Percentiles rank a stretch among this genome's conserved stretches.
phyloP scores from a whole-genome alignment of 148 eudicot species.

The Vaccinium macrocarpon region DNA sequence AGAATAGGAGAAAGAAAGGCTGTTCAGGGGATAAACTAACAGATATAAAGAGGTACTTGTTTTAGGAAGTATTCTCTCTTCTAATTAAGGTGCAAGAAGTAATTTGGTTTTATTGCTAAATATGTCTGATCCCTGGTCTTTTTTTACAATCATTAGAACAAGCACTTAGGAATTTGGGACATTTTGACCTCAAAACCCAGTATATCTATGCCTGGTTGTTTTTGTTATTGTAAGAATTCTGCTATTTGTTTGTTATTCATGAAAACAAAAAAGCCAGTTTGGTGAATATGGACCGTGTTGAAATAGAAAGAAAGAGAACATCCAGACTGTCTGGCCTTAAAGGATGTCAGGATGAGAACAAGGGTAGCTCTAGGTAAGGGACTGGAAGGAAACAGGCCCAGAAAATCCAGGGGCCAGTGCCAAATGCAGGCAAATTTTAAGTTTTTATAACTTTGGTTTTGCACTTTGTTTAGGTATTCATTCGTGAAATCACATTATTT shows the following conservation, averaged over 20 bases:
- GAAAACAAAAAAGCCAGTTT: not conserved
- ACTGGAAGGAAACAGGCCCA: not conserved
- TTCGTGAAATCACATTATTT: too few species aligned
- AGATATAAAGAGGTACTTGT: conserved; percentile 54
- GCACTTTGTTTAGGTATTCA: not conserved
- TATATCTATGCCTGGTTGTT: not conserved
- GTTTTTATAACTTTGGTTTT: too few species aligned
- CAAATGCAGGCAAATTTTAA: too few species aligned
- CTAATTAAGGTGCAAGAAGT: conserved; percentile 2
- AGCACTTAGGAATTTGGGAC: not conserved
- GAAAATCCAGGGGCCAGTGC: not conserved
- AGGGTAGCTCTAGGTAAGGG: not conserved
- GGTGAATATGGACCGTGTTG: too few species aligned
- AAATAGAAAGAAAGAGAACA: not conserved
- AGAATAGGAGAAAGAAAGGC: conserved; percentile 34
- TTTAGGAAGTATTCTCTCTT: not conserved
- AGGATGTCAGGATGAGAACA: not conserved
- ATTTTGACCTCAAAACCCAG: not conserved
- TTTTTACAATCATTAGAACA: not conserved
- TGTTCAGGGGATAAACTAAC: conserved; percentile 37
- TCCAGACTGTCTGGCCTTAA: not conserved
- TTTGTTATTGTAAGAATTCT: not conserved
- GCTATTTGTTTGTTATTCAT: not conserved
- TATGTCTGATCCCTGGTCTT: not conserved
- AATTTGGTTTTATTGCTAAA: not conserved